Evolutionary conservation across 257 asterid genomes (phyloP), one percentile per base, ranked within the genome.

Genomic region (Coffea eugenioides): DNA sequence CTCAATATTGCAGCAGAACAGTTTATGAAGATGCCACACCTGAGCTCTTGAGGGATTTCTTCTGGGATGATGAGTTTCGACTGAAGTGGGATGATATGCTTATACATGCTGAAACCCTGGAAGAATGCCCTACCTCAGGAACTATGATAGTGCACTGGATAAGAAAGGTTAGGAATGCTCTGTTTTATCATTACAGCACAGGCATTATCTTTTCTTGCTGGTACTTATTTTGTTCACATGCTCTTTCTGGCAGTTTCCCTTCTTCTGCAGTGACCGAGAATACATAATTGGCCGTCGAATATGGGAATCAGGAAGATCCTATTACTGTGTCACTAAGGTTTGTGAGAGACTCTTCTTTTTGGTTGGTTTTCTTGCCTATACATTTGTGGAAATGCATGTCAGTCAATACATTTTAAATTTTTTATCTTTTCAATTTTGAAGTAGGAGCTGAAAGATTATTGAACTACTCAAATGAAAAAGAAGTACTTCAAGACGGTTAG

Each of bases 21-120:
- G 96, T 93, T 21, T 95, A 95, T 57, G 99, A 95, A 88, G 92
- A 95, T 85, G 97, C 98, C 39, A 86, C 96, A n/a, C 97, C 99
- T 3, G 98, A 95, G 81, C 75, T 92, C 68, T 57, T 92, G 74
- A 88, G 98, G 87, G 99, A 95, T 80, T 95, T 95, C 82, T 95
- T 93, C 82, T 93, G 99, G 98, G 99, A 95, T 62, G 98, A 95
- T 71, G 97, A 91, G 70, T 93, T 95, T 79, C 87, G 99, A 41
- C 72, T 90, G 80, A 91, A 88, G 86, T 95, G 99, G 98, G 99
- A 95, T 16, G 91, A 93, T 86, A 95, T 95, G 99, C 81, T 95
- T 82, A 20, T 88, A 46, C 94, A 88, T 81, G 95, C 97, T 15
- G 77, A 85, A 18, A 86, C 93, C 54, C 46, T 93, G 51, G 93